Base-by-base conservation (phyloP, 306 rosid genomes). In the Dalbergia oliveri region DNA sequence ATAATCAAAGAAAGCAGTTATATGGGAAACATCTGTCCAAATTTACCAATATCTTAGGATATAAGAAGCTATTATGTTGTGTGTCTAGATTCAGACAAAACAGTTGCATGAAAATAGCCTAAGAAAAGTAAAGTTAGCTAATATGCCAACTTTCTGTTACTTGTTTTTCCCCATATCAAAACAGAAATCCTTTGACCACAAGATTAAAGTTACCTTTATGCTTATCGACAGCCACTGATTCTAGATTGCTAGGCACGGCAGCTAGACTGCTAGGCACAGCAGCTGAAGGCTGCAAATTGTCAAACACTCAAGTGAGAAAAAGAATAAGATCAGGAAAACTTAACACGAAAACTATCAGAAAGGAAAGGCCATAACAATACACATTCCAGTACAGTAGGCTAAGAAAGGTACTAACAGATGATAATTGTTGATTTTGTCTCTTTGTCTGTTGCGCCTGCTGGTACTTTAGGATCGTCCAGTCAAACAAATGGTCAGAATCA, bases 381-480 rank as follows among this genome's bases (percentile, higher is more conserved):
- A 35, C 72, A 70, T 59, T 64, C 41, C 4, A 39, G 19, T 3
- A 77, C 21, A 49, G 58, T 54, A 77, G 58, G 37, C 65, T 34
- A 70, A 68, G 62, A 37, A 73, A 70, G 54, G 54, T 79, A 79
- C 88, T 88, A 63, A 88, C 91, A 47, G 79, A 33, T 84, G 87
- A 76, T 26, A 26, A 26, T 26, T 26, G 31, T 76, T 79, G 85
- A 51, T 44, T 84, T 78, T 67, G 88, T 66, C 37, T 82, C 85
- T 74, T 76, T 59, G 82, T 69, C 84, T 65, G 86, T 68, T 84
- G 86, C 0, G 71, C 26, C 78, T 91, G 96, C 79, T 89, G 92
- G 61, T 87, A 77, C 83, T 91, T 93, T 71, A 89, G 84, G 83
- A 93, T 79, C 82, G 97, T 91, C 97, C 97, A 93, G 91, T 93